phyloP scores from a whole-genome alignment of 768 basidiomycete genomes.

The Pulveroboletus sp. region DNA sequence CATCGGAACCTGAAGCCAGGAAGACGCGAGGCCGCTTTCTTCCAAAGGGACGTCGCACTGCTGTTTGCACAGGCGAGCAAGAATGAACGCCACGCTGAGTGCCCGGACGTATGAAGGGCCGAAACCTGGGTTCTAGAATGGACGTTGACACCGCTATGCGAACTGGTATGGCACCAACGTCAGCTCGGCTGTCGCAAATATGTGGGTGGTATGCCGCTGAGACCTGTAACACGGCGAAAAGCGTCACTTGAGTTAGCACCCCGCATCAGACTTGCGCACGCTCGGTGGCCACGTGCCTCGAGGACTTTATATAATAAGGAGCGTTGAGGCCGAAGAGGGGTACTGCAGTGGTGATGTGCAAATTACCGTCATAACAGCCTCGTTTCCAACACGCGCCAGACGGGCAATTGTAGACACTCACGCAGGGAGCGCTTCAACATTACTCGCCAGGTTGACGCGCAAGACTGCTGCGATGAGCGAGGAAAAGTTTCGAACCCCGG shows the following conservation, averaged over 20 bases:
- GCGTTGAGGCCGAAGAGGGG: constrained; percentile 21
- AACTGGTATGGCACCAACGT: not conserved
- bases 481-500: not conserved
- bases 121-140: constrained; percentile 14
- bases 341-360: constrained; percentile 18
- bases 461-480: constrained; percentile 1
- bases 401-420: constrained; percentile 15
- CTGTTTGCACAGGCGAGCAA: constrained; percentile 25
- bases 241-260: not conserved
- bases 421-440: constrained; percentile 1
- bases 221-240: constrained; percentile 1
- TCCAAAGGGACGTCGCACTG: constrained; percentile 24
- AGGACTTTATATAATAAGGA: constrained; percentile 13
- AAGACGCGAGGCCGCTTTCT: constrained; percentile 31
- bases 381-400: constrained; percentile 26
- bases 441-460: not conserved
- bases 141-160: constrained; percentile 1
- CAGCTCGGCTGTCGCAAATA: constrained; percentile 6
- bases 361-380: constrained; percentile 25
- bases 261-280: constrained; percentile 7
- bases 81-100: constrained; percentile 26
- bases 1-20: constrained; percentile 25
- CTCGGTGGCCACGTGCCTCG: constrained; percentile 16
- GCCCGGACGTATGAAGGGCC: constrained; percentile 10
- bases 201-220: not conserved